A percentile compares a stretch with the other conserved stretches of the same genome.
phyloP scores from a whole-genome alignment of 805 yeast genomes.

The Wickerhamiella siamensis region DNA sequence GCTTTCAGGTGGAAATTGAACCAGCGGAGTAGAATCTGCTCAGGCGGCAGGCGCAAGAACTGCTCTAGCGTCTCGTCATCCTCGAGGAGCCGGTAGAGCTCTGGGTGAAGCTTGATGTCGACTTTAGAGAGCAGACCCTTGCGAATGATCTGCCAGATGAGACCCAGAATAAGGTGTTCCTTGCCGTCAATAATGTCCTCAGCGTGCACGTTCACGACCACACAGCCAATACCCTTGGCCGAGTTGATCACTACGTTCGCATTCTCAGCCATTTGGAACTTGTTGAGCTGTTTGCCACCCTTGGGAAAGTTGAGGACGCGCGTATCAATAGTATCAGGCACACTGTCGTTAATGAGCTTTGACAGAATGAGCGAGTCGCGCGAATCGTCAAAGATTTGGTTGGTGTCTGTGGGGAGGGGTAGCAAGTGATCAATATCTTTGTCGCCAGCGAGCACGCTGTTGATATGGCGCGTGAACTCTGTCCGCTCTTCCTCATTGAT shows the following conservation, averaged over 20 bases:
- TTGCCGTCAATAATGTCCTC: conserved; percentile 95
- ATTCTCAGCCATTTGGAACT: conserved; percentile 91
- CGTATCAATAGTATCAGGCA: conserved; percentile 95
- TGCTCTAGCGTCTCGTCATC: conserved; percentile 97
- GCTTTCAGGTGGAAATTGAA: conserved; percentile 90
- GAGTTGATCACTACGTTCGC: conserved; percentile 96
- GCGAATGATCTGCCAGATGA: conserved; percentile 96
- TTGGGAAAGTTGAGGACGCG: conserved; percentile 88
- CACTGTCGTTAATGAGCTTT: conserved; percentile 90
- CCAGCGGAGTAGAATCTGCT: conserved; percentile 93
- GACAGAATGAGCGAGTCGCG: conserved; percentile 89
- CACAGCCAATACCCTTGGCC: conserved; percentile 97
- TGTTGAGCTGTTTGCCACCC: conserved; percentile 66
- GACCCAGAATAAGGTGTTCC: conserved; percentile 86
- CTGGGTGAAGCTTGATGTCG: conserved; percentile 93
- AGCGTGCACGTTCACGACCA: conserved; percentile 93
- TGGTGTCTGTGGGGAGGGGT: conserved; percentile 86
- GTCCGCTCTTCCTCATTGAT: conserved; percentile 93
- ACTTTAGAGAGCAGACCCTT: conserved; percentile 89
- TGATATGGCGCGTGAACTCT: conserved; percentile 92
- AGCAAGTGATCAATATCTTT: conserved; percentile 66
- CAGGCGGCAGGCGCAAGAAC: conserved; percentile 92
- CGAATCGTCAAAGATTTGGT: conserved; percentile 94
- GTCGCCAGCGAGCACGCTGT: conserved; percentile 82
- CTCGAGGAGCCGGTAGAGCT: conserved; percentile 81